Base-by-base conservation (phyloP, 495 filamentous ascomycete species). In the Gamarada debralockiae region DNA sequence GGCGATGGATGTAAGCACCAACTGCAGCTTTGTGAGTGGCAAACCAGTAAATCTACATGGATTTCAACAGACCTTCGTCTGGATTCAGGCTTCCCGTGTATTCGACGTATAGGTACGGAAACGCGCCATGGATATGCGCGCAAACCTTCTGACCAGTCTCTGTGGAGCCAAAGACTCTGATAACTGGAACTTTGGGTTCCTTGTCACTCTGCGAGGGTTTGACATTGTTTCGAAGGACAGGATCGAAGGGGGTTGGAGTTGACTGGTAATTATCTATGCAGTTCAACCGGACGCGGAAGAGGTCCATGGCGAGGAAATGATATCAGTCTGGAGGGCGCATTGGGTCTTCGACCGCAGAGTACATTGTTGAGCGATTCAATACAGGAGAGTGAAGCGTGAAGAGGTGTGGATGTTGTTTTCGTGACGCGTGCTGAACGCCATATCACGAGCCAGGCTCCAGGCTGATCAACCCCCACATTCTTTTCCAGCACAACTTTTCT, bases 81-180 rank as follows among this genome's bases (percentile, higher is more conserved):
- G 75, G 69, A 8, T 75, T 77, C 42, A 95, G 67, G 40, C 78
- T 78, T 25, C 87, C 88, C 29, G 79, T 75, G 68, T 98, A 97
- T 67, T 93, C 82, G 55, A 98, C 73, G 65, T 89, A 97, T 9
- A 98, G 73, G 65, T 98, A 98, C 3, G 95, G 93, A 62, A 97
- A 90, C 24, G 85, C 92, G 55, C 95, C 93, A 66, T 98, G 93
- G 40, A 98, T 83, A 76, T 98, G 93, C 20, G 90, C 90, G 71
- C 93, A 97, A 14, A 97, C 89, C 57, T 92, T 95, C 67, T 98
- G 92, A 1, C 95, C 95, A 0, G 90, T 89, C 67, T 97, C 95
- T 2, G 93, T 96, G 3, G 90, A 83, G 0, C 93, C 95, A 67
- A 97, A 98, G 17, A 93, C 80, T 56, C 93, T 83, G 44, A 98